These are phyloP conservation scores for Dactylellina haptotyla DNA, from an alignment of 2,329 filamentous ascomycete species.

Conservation along the genomic window DNA sequence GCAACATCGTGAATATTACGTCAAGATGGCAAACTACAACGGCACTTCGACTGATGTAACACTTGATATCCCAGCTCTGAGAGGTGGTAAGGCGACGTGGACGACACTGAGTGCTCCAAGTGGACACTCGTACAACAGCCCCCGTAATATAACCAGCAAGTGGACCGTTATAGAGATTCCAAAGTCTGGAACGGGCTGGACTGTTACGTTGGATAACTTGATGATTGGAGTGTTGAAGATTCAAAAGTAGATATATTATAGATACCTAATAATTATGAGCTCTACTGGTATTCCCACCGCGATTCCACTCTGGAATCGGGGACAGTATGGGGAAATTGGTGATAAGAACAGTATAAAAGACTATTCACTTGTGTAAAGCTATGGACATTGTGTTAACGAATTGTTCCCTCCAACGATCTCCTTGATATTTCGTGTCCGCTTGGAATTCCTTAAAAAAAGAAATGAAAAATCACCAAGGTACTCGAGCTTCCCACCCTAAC, in stretches of 20 bases:
- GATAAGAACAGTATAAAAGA: too few relatives aligned
- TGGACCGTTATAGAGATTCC: conserved; percentile 38
- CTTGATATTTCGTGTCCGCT: too few relatives aligned
- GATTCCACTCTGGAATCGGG: too few relatives aligned
- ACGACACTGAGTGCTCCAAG: conserved; percentile 42
- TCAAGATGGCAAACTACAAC: conserved; percentile 54
- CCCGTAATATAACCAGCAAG: conserved; percentile 46
- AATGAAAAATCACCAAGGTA: too few relatives aligned
- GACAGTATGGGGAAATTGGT: too few relatives aligned
- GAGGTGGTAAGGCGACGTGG: conserved; percentile 27
- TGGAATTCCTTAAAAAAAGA: too few relatives aligned
- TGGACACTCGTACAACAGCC: conserved; percentile 42
- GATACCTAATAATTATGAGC: too few relatives aligned
- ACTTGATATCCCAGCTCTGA: conserved; percentile 43
- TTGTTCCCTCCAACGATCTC: too few relatives aligned
- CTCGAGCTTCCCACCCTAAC: too few relatives aligned
- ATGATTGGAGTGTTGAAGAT: conserved; percentile 18
- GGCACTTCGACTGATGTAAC: conserved; percentile 44
- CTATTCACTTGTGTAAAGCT: too few relatives aligned
- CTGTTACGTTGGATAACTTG: conserved; percentile 39
- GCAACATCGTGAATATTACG: conserved; percentile 39
- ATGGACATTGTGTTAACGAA: too few relatives aligned
- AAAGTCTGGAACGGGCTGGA: conserved; percentile 25
- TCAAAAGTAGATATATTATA: conserved; percentile 18
- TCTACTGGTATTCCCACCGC: too few relatives aligned